phyloP scores from a whole-genome alignment of 352 stramenopile genomes.

The Vaucheria bursata region DNA sequence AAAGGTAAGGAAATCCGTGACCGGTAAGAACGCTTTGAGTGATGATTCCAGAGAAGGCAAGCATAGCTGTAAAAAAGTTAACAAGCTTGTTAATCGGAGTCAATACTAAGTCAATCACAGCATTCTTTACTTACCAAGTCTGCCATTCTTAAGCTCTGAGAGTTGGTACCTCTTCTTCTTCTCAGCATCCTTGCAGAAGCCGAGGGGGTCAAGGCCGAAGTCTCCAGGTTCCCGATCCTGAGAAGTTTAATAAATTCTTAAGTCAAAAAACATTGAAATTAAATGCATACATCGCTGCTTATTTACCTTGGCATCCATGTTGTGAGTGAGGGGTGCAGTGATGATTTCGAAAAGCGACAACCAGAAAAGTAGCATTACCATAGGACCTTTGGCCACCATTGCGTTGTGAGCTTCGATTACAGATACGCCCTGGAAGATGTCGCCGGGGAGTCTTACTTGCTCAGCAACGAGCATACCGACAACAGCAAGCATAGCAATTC shows the following conservation, averaged over 20 bases:
- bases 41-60: slow-evolving; percentile 65
- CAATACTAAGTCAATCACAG: no score
- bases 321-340: slow-evolving; percentile 29
- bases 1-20: slow-evolving; percentile 48
- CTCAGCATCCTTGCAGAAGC: slow-evolving; percentile 55
- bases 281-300: background rate
- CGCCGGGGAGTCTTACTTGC: slow-evolving; percentile 43
- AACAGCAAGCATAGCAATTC: slow-evolving; percentile 63
- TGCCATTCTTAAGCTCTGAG: slow-evolving; percentile 65
- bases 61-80: no score
- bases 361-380: slow-evolving; percentile 48
- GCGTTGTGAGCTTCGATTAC: slow-evolving; percentile 49
- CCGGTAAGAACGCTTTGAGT: slow-evolving; percentile 68
- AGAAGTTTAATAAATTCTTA: slow-evolving; percentile 1
- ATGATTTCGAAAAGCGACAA: slow-evolving; percentile 40
- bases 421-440: slow-evolving; percentile 45
- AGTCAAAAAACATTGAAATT: background rate
- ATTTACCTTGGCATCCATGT: slow-evolving; percentile 24
- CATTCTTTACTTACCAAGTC: no score
- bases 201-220: slow-evolving; percentile 59
- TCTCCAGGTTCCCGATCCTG: slow-evolving; percentile 60
- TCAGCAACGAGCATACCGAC: slow-evolving; percentile 55
- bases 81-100: no score
- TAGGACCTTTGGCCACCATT: slow-evolving; percentile 43
- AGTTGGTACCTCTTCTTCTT: slow-evolving; percentile 51